phyloP scores from a whole-genome alignment of 169 alveolate genomes.

The Sarcocystis neurona region DNA sequence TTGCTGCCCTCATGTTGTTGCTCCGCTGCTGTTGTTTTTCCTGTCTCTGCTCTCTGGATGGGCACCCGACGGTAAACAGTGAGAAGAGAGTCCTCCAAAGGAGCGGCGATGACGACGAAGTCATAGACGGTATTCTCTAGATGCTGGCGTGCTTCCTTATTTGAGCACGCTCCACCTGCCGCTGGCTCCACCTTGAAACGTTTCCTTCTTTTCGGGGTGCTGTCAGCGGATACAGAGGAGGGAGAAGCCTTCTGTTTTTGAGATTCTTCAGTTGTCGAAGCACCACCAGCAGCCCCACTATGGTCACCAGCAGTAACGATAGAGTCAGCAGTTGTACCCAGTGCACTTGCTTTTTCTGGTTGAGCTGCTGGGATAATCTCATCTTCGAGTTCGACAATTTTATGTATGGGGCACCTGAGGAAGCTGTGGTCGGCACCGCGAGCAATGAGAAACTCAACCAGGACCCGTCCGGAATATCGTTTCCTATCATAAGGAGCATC shows the following conservation, averaged over 20 bases:
- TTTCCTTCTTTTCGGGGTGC: too few species aligned
- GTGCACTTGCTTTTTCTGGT: background rate
- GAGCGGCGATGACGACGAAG: background rate
- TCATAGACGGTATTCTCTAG: background rate
- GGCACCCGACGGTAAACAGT: too few species aligned
- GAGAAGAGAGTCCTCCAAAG: background rate
- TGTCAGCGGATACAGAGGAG: too few species aligned
- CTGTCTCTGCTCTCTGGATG: background rate
- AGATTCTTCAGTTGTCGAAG: too few species aligned
- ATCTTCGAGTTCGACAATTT: background rate
- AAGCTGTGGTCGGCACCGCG: background rate
- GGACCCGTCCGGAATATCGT: background rate
- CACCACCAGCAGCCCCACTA: too few species aligned
- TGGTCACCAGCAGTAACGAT: too few species aligned
- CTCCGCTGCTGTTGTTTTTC: background rate
- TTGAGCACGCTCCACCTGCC: too few species aligned
- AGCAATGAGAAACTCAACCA: background rate
- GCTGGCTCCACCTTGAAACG: too few species aligned
- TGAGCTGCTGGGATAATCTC: background rate
- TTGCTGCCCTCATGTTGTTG: too few species aligned
- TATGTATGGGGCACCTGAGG: background rate
- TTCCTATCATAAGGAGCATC: background rate
- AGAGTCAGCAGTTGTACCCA: background rate
- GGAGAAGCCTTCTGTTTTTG: too few species aligned
- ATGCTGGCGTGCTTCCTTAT: too few species aligned